Percentiles rank a stretch among this genome's conserved stretches.
Evolutionary conservation across 2,329 filamentous ascomycete species (phyloP).

Genomic region (Diaporthe citrichinensis): DNA sequence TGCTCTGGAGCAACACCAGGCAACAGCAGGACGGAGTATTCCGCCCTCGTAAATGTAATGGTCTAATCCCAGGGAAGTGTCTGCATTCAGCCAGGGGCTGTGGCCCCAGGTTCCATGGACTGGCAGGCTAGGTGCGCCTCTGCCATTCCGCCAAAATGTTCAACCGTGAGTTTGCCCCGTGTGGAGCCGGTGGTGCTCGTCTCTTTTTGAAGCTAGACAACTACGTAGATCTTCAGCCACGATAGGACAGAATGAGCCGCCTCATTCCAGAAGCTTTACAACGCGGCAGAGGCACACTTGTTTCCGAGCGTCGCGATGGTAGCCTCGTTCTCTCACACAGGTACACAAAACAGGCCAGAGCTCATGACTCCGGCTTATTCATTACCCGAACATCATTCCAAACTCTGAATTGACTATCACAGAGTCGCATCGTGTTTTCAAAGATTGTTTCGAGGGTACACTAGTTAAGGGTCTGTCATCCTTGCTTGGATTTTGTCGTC

Average conservation of each 20-base stretch:
- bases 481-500: background rate
- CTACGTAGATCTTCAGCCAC: background rate
- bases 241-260: background rate
- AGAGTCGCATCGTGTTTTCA: slow-evolving; percentile 7
- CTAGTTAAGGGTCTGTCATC: background rate
- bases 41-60: background rate
- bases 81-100: background rate
- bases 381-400: background rate
- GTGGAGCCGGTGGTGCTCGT: background rate
- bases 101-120: background rate
- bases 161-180: no score
- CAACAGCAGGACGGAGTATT: background rate
- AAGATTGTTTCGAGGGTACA: background rate
- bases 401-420: background rate
- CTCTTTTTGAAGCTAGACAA: background rate
- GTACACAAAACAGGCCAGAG: background rate
- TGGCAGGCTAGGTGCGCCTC: background rate
- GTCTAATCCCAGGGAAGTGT: background rate
- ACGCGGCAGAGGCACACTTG: background rate
- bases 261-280: slow-evolving; percentile 13
- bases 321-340: background rate
- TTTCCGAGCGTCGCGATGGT: background rate
- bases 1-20: background rate
- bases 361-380: background rate
- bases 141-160: background rate